These are phyloP conservation scores for Aspergillus novofumigatus DNA, from an alignment of 2,329 filamentous ascomycete genomes.

Conservation along the genomic window DNA sequence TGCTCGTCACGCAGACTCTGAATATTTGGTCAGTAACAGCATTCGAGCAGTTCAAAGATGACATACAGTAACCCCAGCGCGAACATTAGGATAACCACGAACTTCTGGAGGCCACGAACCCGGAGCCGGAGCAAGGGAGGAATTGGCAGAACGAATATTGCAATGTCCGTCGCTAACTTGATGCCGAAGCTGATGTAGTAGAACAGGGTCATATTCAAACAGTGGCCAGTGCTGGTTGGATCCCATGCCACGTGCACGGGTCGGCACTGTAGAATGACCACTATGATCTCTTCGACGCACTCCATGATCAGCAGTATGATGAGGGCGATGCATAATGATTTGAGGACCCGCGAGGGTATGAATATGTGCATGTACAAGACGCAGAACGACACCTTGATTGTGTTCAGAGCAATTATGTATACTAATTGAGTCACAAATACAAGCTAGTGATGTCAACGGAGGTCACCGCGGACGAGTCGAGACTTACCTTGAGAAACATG, in stretches of 20 bases:
- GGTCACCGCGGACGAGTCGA: too few species aligned
- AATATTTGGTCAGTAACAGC: neutral
- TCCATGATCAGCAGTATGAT: constrained; percentile 50
- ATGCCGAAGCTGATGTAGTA: constrained; percentile 18
- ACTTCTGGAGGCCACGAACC: constrained; percentile 13
- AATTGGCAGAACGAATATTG: constrained; percentile 15
- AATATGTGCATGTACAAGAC: constrained; percentile 22
- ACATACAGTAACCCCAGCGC: constrained; percentile 15
- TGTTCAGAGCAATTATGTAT: constrained; percentile 27
- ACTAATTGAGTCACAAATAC: constrained; percentile 16
- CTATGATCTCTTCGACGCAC: constrained; percentile 66
- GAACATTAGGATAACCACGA: constrained; percentile 18
- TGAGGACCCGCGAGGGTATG: constrained; percentile 11
- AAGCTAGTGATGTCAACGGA: constrained; percentile 6
- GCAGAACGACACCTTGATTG: constrained; percentile 26
- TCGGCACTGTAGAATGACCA: constrained; percentile 46
- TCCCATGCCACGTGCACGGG: constrained; percentile 19
- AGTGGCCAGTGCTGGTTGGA: constrained; percentile 9
- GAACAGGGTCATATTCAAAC: constrained; percentile 11
- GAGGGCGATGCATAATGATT: constrained; percentile 10
- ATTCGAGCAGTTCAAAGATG: neutral
- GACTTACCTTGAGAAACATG: constrained; percentile 18
- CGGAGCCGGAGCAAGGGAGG: constrained; percentile 13
- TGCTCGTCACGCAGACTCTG: constrained; percentile 17
- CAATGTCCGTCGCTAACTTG: constrained; percentile 14